Conservation (phyloP, 2,329 filamentous ascomycete genomes). For the Stachybotrys elegans region DNA sequence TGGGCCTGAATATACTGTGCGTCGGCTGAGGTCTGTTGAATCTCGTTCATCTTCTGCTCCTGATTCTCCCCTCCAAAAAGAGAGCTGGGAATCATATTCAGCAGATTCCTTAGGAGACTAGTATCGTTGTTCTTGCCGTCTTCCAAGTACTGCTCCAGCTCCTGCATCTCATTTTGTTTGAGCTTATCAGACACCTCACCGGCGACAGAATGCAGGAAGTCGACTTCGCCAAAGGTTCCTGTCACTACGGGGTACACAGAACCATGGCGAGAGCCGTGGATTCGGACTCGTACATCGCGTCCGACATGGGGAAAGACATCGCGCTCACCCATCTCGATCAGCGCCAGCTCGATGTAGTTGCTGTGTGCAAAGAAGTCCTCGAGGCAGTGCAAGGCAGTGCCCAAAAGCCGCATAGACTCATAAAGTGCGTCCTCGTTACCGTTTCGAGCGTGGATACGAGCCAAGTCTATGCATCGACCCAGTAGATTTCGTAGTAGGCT, state of each 20-base stretch:
- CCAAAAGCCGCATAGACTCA: conserved; percentile 65
- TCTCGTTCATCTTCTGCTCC: conserved; percentile 69
- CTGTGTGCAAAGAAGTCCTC: conserved; percentile 64
- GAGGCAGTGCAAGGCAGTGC: conserved; percentile 66
- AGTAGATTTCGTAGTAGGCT: conserved; percentile 73
- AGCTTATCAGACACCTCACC: conserved; percentile 78
- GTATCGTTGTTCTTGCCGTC: conserved; percentile 59
- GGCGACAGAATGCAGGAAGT: conserved; percentile 63
- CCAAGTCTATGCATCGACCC: conserved; percentile 63
- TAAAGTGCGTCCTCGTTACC: conserved; percentile 51
- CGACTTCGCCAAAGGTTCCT: conserved; percentile 48
- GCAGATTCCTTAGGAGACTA: conserved; percentile 72
- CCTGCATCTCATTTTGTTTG: conserved; percentile 84
- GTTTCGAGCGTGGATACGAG: conserved; percentile 57
- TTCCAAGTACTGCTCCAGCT: conserved; percentile 77
- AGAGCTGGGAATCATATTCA: conserved; percentile 76
- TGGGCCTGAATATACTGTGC: conserved; percentile 65
- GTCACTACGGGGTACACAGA: conserved; percentile 66
- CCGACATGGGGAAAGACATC: conserved; percentile 55
- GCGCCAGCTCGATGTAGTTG: conserved; percentile 69
- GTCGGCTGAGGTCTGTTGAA: conserved; percentile 72
- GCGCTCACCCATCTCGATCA: conserved; percentile 63
- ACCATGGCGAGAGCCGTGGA: conserved; percentile 44
- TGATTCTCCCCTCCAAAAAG: conserved; percentile 73
- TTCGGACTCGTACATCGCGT: conserved; percentile 32